phyloP scores from a whole-genome alignment of 2,329 filamentous ascomycete species.

The Orbilia oligospora region DNA sequence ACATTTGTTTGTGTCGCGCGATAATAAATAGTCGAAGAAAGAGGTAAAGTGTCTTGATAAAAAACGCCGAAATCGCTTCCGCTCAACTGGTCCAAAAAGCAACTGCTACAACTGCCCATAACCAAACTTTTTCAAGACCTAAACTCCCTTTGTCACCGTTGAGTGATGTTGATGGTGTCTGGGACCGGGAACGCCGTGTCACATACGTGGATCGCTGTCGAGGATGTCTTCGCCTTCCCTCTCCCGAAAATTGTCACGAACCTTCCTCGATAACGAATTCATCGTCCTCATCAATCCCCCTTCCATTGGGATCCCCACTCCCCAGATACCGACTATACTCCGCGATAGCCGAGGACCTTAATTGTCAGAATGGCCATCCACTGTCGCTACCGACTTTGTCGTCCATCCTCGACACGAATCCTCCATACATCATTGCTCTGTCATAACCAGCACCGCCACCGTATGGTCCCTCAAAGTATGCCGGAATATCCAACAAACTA shows the following conservation, averaged over 20 bases:
- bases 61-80: constrained; percentile 31
- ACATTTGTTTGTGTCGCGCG: constrained; percentile 14
- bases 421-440: constrained; percentile 56
- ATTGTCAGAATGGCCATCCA: constrained; percentile 60
- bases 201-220: constrained; percentile 16
- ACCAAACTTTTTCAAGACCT: constrained; percentile 27
- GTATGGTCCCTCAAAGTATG: constrained; percentile 54
- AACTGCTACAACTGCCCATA: constrained; percentile 22
- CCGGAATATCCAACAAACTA: constrained; percentile 47
- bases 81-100: constrained; percentile 37
- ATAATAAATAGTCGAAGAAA: constrained; percentile 2
- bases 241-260: constrained; percentile 35
- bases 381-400: constrained; percentile 58
- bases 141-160: constrained; percentile 15
- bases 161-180: background rate
- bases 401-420: constrained; percentile 55
- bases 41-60: background rate
- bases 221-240: constrained; percentile 26
- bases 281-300: constrained; percentile 45
- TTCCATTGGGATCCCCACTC: constrained; percentile 27
- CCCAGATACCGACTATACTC: constrained; percentile 58
- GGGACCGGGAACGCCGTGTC: constrained; percentile 4
- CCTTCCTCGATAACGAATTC: constrained; percentile 57
- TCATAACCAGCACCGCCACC: constrained; percentile 41
- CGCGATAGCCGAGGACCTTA: constrained; percentile 60